Conservation (phyloP, 257 asterid species). For the Fraxinus cuspidata region DNA sequence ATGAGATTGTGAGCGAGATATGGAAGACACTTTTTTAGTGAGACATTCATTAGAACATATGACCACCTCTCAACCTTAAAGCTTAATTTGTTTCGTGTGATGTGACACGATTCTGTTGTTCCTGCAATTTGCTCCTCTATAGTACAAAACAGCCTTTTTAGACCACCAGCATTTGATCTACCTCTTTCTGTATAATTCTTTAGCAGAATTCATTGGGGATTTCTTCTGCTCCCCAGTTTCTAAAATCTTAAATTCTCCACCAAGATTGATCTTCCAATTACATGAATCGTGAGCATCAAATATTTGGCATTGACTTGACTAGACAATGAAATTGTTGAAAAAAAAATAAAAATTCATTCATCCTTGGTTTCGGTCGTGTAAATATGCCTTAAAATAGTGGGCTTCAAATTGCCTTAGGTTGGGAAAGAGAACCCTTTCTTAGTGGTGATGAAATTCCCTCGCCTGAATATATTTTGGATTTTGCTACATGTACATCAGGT, state of each 20-base stretch:
- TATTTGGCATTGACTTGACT: background rate
- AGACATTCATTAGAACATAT: background rate
- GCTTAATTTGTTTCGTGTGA: conserved; percentile 9
- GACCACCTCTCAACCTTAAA: background rate
- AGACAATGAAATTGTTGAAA: background rate
- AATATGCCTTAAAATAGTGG: background rate
- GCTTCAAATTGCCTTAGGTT: background rate
- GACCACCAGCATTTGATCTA: conserved; percentile 33
- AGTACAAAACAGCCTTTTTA: conserved; percentile 19
- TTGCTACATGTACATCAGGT: too few relatives aligned
- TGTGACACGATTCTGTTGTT: conserved; percentile 35
- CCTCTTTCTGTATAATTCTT: conserved; percentile 24
- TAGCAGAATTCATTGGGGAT: conserved; percentile 19
- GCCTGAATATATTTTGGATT: background rate
- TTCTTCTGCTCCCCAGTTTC: conserved; percentile 41
- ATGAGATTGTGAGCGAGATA: background rate
- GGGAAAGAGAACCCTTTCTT: background rate
- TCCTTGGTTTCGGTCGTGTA: background rate
- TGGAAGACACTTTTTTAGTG: background rate
- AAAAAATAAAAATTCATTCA: too few relatives aligned
- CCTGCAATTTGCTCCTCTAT: conserved; percentile 17
- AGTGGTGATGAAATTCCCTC: background rate
- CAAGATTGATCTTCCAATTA: background rate
- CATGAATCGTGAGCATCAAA: conserved; percentile 10
- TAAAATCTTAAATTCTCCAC: conserved; percentile 35